Base-by-base conservation (phyloP, 495 filamentous ascomycete species). In the Parathielavia hyrcaniae region DNA sequence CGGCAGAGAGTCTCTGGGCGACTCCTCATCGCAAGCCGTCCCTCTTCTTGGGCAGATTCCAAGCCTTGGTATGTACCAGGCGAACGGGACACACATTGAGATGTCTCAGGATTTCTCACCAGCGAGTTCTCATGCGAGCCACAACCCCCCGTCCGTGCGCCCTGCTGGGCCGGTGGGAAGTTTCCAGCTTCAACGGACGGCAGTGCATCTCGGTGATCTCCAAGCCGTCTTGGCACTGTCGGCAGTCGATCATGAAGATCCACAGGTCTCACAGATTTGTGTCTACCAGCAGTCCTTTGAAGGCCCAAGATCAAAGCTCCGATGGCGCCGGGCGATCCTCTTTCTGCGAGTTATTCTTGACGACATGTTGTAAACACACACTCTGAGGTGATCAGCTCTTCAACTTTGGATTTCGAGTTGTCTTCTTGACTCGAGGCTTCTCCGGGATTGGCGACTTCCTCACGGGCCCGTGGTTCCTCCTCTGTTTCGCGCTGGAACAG, bases 401-500 rank as follows among this genome's bases (percentile, higher is more conserved):
- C 19, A 4, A 38, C 16, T 35, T 50, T 32, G 17, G 22, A 19
- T 7, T 11, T 5, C 6, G 10, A 50, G 14, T 10, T 13, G 16
- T 12, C 17, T 39, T 19, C 13, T 30, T 3, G n/a, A 40, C 23
- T 20, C 20, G 35, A 52, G 20, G 19, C 35, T n/a, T 11, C 16
- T n/a, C 17, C 11, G 8, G 19, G 26, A 3, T 16, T 19, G 0
- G 14, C n/a, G n/a, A 6, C 16, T 34, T 17, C 11, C n/a, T 49
- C 9, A n/a, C 10, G 4, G 10, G 1, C 32, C 23, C n/a, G n/a
- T n/a, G 14, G 49, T 35, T 20, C 23, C 36, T 34, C 45, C 5
- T 14, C 17, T 16, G 52, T 54, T 54, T 45, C 50, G 40, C 30
- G n/a, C 20, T 54, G 40, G 41, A 52, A 40, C 50, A 39, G 10